These are phyloP conservation scores for Vachellia pachyceras DNA, from an alignment of 306 rosid species.

Conservation along the genomic window DNA sequence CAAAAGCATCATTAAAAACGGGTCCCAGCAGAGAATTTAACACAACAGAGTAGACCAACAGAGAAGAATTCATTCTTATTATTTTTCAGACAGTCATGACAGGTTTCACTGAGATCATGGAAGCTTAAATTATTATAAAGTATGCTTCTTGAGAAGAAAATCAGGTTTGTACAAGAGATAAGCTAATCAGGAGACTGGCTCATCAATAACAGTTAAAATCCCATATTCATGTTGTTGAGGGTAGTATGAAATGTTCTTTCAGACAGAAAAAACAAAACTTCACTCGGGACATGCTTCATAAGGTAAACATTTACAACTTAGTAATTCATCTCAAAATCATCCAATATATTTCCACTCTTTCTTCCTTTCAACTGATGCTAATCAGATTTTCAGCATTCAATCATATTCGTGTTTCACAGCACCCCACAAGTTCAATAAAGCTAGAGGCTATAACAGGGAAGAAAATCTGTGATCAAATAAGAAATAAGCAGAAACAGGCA, in stretches of 20 bases:
- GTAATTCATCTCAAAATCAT: neutral
- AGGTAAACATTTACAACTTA: constrained; percentile 2
- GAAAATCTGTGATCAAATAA: neutral
- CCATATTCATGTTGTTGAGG: constrained; percentile 4
- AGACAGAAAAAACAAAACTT: neutral
- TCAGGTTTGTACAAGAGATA: neutral
- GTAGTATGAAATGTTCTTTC: constrained; percentile 1
- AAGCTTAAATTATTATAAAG: constrained; percentile 12
- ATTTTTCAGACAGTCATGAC: neutral
- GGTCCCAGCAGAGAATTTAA: neutral
- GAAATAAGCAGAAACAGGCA: neutral
- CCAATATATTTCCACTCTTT: too few relatives aligned
- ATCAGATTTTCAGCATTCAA: constrained; percentile 15
- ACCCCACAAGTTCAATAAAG: neutral
- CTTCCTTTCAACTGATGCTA: neutral
- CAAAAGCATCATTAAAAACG: constrained; percentile 6
- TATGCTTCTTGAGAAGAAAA: constrained; percentile 5
- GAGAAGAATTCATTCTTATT: neutral
- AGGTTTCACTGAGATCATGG: neutral
- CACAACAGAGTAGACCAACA: neutral
- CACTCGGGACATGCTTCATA: neutral
- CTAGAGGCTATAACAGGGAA: neutral
- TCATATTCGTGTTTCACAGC: constrained; percentile 4
- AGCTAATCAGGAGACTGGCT: neutral
- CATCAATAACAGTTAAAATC: constrained; percentile 3